Percentiles rank a stretch among this genome's conserved stretches.
These are phyloP conservation scores for Aspergillus unguis DNA, from an alignment of 2,329 filamentous ascomycete species.

Conservation along the genomic window DNA sequence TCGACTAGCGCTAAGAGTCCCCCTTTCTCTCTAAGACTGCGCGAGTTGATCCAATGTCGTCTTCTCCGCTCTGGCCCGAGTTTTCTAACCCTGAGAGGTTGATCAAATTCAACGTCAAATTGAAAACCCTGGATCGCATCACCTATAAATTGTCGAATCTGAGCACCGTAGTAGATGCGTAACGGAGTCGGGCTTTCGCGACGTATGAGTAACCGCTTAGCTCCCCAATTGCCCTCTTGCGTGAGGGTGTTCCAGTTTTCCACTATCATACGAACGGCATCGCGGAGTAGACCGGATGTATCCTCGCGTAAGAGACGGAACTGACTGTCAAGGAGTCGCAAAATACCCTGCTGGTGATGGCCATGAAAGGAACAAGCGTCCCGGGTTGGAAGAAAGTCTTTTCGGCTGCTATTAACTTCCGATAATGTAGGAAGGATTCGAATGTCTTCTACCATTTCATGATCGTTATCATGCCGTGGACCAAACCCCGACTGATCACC, in stretches of 20 bases:
- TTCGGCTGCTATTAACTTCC: conserved; percentile 4
- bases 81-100: conserved; percentile 1
- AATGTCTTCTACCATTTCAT: conserved; percentile 3
- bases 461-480: conserved; percentile 12
- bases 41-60: conserved; percentile 6
- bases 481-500: conserved; percentile 7
- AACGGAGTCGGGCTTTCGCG: conserved; percentile 4
- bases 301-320: conserved; percentile 14
- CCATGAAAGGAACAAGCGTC: not conserved
- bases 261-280: conserved; percentile 7
- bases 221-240: conserved; percentile 2
- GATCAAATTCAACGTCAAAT: conserved; percentile 12
- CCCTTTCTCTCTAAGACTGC: conserved; percentile 1
- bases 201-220: conserved; percentile 7
- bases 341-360: conserved; percentile 11
- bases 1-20: conserved; percentile 8
- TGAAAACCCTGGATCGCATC: conserved; percentile 2
- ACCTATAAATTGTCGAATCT: not conserved
- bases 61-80: not conserved
- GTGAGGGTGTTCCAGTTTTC: conserved; percentile 7
- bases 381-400: conserved; percentile 8
- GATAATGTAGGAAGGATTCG: conserved; percentile 7
- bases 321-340: conserved; percentile 11
- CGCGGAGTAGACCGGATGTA: conserved; percentile 11
- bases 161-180: conserved; percentile 6